A percentile compares a stretch with the other conserved stretches of the same genome.
These are phyloP conservation scores for Colletotrichum scovillei DNA, from an alignment of 2,329 filamentous ascomycete species.

Conservation along the genomic window DNA sequence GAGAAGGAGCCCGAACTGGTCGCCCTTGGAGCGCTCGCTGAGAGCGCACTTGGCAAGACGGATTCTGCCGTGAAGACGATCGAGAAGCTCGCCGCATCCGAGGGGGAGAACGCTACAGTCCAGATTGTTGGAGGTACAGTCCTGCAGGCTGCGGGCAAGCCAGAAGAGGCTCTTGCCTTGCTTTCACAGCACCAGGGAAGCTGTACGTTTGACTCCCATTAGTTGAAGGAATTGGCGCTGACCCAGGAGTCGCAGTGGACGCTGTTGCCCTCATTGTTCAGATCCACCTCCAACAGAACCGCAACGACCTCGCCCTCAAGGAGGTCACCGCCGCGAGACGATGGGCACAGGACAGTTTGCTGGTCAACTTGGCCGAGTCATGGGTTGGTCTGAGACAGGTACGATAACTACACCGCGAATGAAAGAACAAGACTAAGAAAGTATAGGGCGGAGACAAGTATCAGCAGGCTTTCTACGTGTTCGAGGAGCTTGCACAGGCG, in stretches of 20 bases:
- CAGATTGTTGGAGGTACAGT: slow-evolving; percentile 87
- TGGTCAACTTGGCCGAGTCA: slow-evolving; percentile 94
- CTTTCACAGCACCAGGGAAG: slow-evolving; percentile 87
- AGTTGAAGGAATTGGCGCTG: not conserved
- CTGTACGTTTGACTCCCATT: slow-evolving; percentile 65
- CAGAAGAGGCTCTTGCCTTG: slow-evolving; percentile 86
- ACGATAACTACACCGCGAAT: slow-evolving; percentile 46
- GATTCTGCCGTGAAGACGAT: slow-evolving; percentile 72
- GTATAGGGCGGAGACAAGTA: slow-evolving; percentile 90
- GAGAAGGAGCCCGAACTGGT: slow-evolving; percentile 76
- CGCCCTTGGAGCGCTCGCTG: slow-evolving; percentile 81
- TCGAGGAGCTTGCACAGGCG: slow-evolving; percentile 92
- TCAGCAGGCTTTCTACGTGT: slow-evolving; percentile 97
- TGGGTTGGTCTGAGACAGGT: slow-evolving; percentile 93
- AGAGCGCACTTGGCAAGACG: slow-evolving; percentile 69
- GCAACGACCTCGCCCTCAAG: slow-evolving; percentile 89
- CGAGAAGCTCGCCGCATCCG: slow-evolving; percentile 74
- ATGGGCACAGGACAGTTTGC: slow-evolving; percentile 94
- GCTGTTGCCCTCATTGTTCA: slow-evolving; percentile 91
- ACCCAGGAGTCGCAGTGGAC: slow-evolving; percentile 60
- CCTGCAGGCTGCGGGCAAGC: slow-evolving; percentile 81
- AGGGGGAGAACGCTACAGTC: slow-evolving; percentile 80
- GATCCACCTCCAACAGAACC: slow-evolving; percentile 92
- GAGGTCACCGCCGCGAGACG: slow-evolving; percentile 87
- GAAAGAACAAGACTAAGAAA: slow-evolving; percentile 41